Evolutionary conservation across 2,329 filamentous ascomycete species (phyloP).

Genomic region (Fusarium domesticum): DNA sequence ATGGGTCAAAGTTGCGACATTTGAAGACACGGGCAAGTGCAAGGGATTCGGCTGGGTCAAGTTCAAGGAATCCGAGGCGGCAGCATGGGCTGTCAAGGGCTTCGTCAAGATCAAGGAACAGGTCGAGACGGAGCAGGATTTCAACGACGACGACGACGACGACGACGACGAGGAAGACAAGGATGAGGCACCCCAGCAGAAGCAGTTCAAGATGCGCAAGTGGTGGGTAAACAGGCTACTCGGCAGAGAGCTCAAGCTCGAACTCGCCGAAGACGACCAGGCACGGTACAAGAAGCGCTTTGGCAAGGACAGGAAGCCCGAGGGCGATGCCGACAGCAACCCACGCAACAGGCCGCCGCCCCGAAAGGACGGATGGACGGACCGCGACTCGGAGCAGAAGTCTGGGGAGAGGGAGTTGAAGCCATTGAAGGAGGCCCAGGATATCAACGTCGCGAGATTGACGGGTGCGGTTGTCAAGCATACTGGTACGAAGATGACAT

Average conservation of each 20-base stretch:
- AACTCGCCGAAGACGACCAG: conserved; percentile 90
- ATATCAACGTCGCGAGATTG: conserved; percentile 58
- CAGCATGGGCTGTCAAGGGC: conserved; percentile 68
- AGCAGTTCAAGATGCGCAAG: conserved; percentile 59
- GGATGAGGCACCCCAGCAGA: conserved; percentile 38
- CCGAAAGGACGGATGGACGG: conserved; percentile 16
- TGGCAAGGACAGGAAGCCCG: conserved; percentile 59
- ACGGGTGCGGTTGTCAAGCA: conserved; percentile 77
- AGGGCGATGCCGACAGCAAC: conserved; percentile 24
- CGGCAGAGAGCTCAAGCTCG: conserved; percentile 78
- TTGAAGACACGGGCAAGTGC: conserved; percentile 95
- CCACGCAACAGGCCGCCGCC: conserved; percentile 35
- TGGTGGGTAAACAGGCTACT: conserved; percentile 85
- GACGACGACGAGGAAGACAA: conserved; percentile 42
- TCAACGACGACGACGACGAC: conserved; percentile 49
- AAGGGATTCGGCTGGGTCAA: conserved; percentile 97
- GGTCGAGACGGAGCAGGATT: conserved; percentile 60
- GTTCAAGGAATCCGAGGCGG: conserved; percentile 75
- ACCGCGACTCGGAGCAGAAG: conserved; percentile 29
- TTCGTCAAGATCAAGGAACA: conserved; percentile 70
- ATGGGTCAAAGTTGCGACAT: conserved; percentile 86
- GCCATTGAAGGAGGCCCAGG: conserved; percentile 43
- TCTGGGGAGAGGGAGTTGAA: conserved; percentile 21
- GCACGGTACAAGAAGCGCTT: conserved; percentile 92
- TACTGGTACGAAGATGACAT: conserved; percentile 77